A percentile compares a stretch with the other conserved stretches of the same genome.
These are phyloP conservation scores for Malassezia slooffiae DNA, from an alignment of 1,284 basidiomycete species.

Conservation along the genomic window DNA sequence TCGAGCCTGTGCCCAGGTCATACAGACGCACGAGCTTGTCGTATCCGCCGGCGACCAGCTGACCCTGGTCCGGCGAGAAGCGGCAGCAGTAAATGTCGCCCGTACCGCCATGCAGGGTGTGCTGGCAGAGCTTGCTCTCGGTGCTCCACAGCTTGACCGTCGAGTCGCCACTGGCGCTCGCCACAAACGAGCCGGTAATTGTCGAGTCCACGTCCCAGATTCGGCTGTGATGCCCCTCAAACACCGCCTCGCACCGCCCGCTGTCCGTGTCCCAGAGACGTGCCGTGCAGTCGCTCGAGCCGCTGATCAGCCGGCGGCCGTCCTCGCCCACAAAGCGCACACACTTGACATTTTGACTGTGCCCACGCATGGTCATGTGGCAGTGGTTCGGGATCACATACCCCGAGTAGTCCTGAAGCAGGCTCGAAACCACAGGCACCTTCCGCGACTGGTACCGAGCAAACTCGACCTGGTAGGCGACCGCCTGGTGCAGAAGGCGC, in stretches of 20 bases:
- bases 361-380: constrained; percentile 42
- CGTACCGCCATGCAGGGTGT: constrained; percentile 22
- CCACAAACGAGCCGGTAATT: constrained; percentile 33
- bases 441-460: constrained; percentile 43
- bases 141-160: constrained; percentile 49
- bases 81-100: constrained; percentile 51
- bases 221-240: constrained; percentile 48
- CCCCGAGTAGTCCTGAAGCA: constrained; percentile 33
- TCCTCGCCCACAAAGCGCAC: constrained; percentile 48
- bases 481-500: constrained; percentile 49
- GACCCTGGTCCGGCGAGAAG: constrained; percentile 48
- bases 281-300: constrained; percentile 47
- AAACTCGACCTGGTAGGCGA: constrained; percentile 49
- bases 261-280: constrained; percentile 38
- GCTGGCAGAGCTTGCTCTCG: constrained; percentile 17
- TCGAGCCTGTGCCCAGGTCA: constrained; percentile 48
- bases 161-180: constrained; percentile 49
- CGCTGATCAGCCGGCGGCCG: constrained; percentile 46
- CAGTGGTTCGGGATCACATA: constrained; percentile 35
- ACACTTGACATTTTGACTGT: constrained; percentile 50
- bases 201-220: constrained; percentile 49
- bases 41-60: constrained; percentile 49
- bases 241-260: constrained; percentile 28
- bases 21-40: constrained; percentile 50
- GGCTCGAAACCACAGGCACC: constrained; percentile 39